phyloP scores from a whole-genome alignment of 371 early-diverging fungal species.

The Rhizopus sp. region DNA sequence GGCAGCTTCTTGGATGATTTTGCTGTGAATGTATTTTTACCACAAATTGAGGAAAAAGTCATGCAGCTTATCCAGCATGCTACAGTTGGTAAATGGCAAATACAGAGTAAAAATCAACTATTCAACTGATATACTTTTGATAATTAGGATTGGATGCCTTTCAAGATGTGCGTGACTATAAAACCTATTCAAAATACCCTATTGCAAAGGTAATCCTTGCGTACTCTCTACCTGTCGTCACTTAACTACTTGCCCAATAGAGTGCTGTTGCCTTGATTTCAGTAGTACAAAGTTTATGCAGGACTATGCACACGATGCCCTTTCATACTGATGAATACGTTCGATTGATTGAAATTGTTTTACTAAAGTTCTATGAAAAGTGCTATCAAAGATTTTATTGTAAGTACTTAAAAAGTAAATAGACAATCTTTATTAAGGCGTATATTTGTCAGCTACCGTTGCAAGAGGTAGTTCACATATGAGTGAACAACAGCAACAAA shows the following conservation, averaged over 20 bases:
- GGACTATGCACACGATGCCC: conserved; percentile 72
- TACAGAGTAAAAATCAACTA: background rate
- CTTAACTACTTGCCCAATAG: conserved; percentile 28
- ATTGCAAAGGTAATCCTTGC: conserved; percentile 47
- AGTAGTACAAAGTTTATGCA: conserved; percentile 69
- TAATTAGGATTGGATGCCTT: conserved; percentile 51
- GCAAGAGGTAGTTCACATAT: conserved; percentile 50
- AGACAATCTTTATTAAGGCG: background rate
- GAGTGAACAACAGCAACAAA: conserved; percentile 34
- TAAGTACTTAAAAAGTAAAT: conserved; percentile 24
- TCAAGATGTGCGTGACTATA: conserved; percentile 55
- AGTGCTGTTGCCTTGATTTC: conserved; percentile 64
- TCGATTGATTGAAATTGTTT: conserved; percentile 73
- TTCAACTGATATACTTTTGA: background rate
- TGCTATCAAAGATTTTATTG: conserved; percentile 72
- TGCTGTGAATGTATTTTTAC: conserved; percentile 73
- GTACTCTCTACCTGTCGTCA: too few relatives aligned
- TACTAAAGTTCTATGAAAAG: conserved; percentile 78
- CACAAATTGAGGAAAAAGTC: conserved; percentile 74
- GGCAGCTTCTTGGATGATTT: conserved; percentile 80
- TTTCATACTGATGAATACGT: conserved; percentile 80
- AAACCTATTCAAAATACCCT: conserved; percentile 50
- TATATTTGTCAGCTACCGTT: conserved; percentile 44
- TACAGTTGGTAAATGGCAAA: conserved; percentile 57
- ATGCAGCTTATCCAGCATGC: conserved; percentile 67